These are phyloP conservation scores for Saccharata proteae DNA, from an alignment of 2,329 filamentous ascomycete species.

Conservation along the genomic window DNA sequence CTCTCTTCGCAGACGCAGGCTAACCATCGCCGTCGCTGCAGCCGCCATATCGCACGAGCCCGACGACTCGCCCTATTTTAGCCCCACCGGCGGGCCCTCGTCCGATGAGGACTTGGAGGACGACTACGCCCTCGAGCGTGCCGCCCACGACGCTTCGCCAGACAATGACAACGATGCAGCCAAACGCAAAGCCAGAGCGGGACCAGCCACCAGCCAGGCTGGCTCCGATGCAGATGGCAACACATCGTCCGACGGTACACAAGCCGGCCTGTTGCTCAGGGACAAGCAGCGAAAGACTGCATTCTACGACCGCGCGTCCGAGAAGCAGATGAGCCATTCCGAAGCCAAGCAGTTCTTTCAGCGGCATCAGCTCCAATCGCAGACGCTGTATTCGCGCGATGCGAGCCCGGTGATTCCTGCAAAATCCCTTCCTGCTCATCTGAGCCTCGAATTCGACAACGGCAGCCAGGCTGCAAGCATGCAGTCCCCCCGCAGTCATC, in stretches of 20 bases:
- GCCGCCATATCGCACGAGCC: slow-evolving; percentile 16
- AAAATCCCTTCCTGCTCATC: slow-evolving; percentile 31
- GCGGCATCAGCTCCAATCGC: slow-evolving; percentile 58
- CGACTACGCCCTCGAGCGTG: slow-evolving; percentile 18
- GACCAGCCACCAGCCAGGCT: no score
- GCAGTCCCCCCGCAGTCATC: slow-evolving; percentile 26
- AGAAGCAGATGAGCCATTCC: slow-evolving; percentile 86
- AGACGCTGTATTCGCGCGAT: slow-evolving; percentile 28
- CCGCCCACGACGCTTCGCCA: slow-evolving; percentile 13
- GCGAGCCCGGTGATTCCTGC: slow-evolving; percentile 31
- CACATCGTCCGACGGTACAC: slow-evolving; percentile 15
- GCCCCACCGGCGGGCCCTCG: slow-evolving; percentile 19
- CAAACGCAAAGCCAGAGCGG: no score
- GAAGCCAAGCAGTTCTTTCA: slow-evolving; percentile 97
- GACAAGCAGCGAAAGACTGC: slow-evolving; percentile 58
- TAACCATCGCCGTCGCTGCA: slow-evolving; percentile 2
- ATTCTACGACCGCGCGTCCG: slow-evolving; percentile 85
- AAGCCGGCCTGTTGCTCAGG: slow-evolving; percentile 29
- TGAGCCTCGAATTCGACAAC: slow-evolving; percentile 23
- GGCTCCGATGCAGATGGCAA: slow-evolving; percentile 16
- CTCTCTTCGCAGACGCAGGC: no score
- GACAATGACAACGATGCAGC: slow-evolving; percentile 13
- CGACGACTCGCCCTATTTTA: slow-evolving; percentile 24
- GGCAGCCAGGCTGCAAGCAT: slow-evolving; percentile 30
- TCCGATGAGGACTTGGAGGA: slow-evolving; percentile 25